These are phyloP conservation scores for Fusarium sacchari DNA, from an alignment of 2,329 filamentous ascomycete species.

Conservation along the genomic window DNA sequence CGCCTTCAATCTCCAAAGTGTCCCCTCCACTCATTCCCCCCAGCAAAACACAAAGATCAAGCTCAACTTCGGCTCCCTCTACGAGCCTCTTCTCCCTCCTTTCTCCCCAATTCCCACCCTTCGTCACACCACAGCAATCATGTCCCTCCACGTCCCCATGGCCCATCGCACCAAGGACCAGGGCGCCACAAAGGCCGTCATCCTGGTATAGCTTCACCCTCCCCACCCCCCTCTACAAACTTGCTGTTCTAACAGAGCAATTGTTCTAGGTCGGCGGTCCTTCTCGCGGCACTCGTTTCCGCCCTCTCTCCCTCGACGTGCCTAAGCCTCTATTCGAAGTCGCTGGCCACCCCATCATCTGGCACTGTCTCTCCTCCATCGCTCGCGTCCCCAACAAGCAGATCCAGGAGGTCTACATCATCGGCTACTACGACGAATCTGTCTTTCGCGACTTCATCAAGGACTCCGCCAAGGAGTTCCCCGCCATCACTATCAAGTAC, in stretches of 20 bases:
- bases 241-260: constrained; percentile 41
- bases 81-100: constrained; percentile 12
- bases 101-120: not conserved
- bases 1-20: constrained; percentile 38
- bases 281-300: constrained; percentile 93
- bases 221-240: not conserved
- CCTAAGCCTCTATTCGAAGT: constrained; percentile 99
- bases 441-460: constrained; percentile 99
- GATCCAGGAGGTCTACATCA: constrained; percentile 95
- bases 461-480: constrained; percentile 84
- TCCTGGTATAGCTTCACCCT: constrained; percentile 71
- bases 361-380: constrained; percentile 94
- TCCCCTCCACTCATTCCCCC: constrained; percentile 26
- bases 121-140: constrained; percentile 42
- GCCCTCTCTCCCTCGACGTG: constrained; percentile 92
- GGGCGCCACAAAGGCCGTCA: constrained; percentile 89
- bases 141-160: constrained; percentile 68
- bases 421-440: constrained; percentile 97
- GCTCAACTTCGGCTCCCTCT: constrained; percentile 20
- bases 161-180: constrained; percentile 58
- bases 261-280: constrained; percentile 84
- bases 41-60: constrained; percentile 10
- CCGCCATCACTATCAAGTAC: constrained; percentile 87
- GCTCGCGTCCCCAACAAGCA: constrained; percentile 81
- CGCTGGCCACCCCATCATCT: constrained; percentile 97